These are phyloP conservation scores for Exserohilum turcica DNA, from an alignment of 2,329 filamentous ascomycete species.

Conservation along the genomic window DNA sequence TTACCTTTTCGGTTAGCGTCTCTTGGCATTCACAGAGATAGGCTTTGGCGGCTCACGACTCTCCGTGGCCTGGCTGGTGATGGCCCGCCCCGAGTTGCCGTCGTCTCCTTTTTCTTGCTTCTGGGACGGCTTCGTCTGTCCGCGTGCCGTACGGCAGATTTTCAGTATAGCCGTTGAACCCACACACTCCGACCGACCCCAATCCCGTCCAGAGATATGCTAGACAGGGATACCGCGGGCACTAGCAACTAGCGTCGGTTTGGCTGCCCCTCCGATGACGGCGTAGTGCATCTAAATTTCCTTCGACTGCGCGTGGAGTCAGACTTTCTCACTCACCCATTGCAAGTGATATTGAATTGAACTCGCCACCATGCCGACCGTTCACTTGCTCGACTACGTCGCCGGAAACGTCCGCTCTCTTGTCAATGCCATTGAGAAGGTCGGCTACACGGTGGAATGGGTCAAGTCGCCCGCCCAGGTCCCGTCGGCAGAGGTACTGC, in stretches of 20 bases:
- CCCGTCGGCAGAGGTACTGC: constrained; percentile 74
- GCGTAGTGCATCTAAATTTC: constrained; percentile 18
- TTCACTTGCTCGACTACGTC: constrained; percentile 86
- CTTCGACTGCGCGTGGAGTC: constrained; percentile 5
- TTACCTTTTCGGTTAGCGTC: too few relatives aligned
- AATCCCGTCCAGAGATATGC: too few relatives aligned
- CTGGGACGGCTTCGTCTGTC: too few relatives aligned
- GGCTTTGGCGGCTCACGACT: too few relatives aligned
- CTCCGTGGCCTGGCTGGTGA: too few relatives aligned
- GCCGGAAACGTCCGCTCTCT: constrained; percentile 95
- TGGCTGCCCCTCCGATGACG: constrained; percentile 17
- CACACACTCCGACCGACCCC: too few relatives aligned
- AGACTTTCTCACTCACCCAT: not conserved
- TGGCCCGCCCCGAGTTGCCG: too few relatives aligned
- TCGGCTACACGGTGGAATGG: constrained; percentile 93
- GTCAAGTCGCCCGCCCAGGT: constrained; percentile 84
- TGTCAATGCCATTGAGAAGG: constrained; percentile 95
- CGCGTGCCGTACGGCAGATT: too few relatives aligned
- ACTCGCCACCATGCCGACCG: constrained; percentile 67
- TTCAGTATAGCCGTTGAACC: too few relatives aligned
- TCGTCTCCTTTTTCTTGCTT: too few relatives aligned
- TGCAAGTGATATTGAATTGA: not conserved
- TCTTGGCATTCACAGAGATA: too few relatives aligned
- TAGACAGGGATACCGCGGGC: constrained; percentile 16
- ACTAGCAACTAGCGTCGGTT: constrained; percentile 17